Evolutionary conservation across 2,329 filamentous ascomycete species (phyloP), one percentile per base, ranked within the genome.

Genomic region (Thyridium curvatum): DNA sequence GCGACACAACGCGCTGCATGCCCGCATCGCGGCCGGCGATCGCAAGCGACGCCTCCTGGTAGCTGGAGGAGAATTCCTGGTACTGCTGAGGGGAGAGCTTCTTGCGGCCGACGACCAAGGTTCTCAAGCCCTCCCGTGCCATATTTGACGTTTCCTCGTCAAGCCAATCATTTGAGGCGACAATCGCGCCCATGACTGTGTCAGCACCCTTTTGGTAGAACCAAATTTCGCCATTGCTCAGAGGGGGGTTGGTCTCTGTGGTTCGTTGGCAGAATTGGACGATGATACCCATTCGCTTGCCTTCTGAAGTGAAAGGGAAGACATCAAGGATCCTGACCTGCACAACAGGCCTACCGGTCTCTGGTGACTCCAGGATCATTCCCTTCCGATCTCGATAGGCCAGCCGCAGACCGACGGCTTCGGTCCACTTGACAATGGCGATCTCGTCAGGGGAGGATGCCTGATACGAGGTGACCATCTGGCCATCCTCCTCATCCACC

Each of bases 121-220:
- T 98, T 41, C 93, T 83, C 36, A 98, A 69, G 30, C 93, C 93
- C 69, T 98, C 94, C 35, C 93, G 82, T 6, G 94, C 94, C 94
- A 98, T 98, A 59, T 98, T 98, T n/a, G 88, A 87, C 0, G 93
- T 97, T 61, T 98, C 93, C 60, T 98, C 93, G 50, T 98, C 93
- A 1, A 98, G 79, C 94, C 93, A 98, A 65, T 98, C 93, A 55
- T 97, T 98, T 14, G 90, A 80, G 8, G 85, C 87, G 29, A 98
- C 93, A 48, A 98, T 97, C 3, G 83, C 76, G n/a, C 83, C 79
- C 94, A 98, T 98, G 46, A 98, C 91, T 0, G 93, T 97, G 58
- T 98, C 94, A 3, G 93, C 94, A 44, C 93, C 93, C 62, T 98
- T 98, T 54, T 98, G 90, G 56, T 91, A 97, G 65, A 98, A 98